Evolutionary conservation across 2,329 filamentous ascomycete species (phyloP), one percentile per base, ranked within the genome.

Genomic region (Fusarium torreyae): DNA sequence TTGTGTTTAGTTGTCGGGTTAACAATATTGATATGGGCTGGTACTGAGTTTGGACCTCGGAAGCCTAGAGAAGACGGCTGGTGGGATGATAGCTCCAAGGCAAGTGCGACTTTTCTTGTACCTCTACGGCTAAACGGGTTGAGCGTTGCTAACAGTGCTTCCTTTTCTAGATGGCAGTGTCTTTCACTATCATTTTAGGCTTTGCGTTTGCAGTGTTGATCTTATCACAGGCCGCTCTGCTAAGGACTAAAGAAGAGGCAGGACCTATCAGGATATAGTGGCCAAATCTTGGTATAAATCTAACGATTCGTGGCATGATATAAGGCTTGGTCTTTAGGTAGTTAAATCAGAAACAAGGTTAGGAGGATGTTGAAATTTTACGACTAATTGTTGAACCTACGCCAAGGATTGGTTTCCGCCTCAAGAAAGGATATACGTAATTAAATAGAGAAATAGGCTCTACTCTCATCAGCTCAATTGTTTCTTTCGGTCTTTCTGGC

Each of bases 11-110:
- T 63, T 17, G 15, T 52, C 8, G 55, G 55, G 4, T 24, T 60
- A 36, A 33, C 56, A 18, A 22, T 54, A 15, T n/a, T 63, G 17
- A 38, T 63, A 18, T 63, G 59, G 58, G 44, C 58, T 39, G 52
- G 53, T 7, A 17, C 58, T 51, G 5, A 24, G 6, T 40, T 36
- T 43, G 55, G 55, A 2, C 46, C 59, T 18, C 31, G 7, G 10
- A 63, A 63, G 6, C 48, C 56, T 14, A 34, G 28, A 48, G 31
- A 17, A 2, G 7, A 18, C 5, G 36, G 49, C 6, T 63, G 59
- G 59, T 63, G 59, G 59, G 59, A 63, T 24, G 55, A 18, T 1
- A 60, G 52, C 20, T 51, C 59, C 24, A 63, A 63, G 42, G 59
- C 2, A 26, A 54, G 43, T 54, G 5, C 3, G 6, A 6, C 18